These are phyloP conservation scores for Viscum album DNA, from an alignment of 177 flowering plant genomes.

Conservation along the genomic window DNA sequence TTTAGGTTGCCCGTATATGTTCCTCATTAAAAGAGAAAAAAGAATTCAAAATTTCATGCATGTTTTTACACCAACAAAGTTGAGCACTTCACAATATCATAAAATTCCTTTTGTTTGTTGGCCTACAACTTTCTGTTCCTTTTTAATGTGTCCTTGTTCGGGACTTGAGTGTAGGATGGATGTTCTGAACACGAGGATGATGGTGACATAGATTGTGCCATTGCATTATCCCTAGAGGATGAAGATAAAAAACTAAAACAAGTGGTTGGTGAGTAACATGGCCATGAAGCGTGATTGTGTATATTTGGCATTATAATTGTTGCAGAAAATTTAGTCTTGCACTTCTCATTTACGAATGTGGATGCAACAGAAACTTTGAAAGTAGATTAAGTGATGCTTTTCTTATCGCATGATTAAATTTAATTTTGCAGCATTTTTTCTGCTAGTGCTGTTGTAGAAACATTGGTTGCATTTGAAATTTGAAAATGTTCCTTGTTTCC, in stretches of 20 bases:
- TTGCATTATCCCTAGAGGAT: constrained; percentile 54
- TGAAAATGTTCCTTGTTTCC: no score
- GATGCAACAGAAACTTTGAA: background rate
- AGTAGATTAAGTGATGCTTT: background rate
- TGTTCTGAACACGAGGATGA: constrained; percentile 34
- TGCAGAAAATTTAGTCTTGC: background rate
- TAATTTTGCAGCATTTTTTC: no score
- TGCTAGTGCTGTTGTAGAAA: no score
- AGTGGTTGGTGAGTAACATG: constrained; percentile 31
- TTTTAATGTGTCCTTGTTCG: background rate
- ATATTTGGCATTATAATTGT: background rate
- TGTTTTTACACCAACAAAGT: no score
- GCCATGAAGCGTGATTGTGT: background rate
- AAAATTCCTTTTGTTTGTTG: no score
- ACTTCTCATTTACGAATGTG: background rate
- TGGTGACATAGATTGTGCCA: constrained; percentile 58
- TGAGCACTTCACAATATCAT: no score
- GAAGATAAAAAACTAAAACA: constrained; percentile 27
- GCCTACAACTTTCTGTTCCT: no score
- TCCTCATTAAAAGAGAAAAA: no score
- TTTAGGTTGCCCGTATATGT: background rate
- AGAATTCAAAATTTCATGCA: no score
- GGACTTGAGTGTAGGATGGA: constrained; percentile 29
- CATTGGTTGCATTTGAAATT: no score
- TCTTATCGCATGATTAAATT: no score